A percentile compares a stretch with the other conserved stretches of the same genome.
phyloP scores from a whole-genome alignment of 2,329 filamentous ascomycete species.

The Aspergillus pseudonomiae region DNA sequence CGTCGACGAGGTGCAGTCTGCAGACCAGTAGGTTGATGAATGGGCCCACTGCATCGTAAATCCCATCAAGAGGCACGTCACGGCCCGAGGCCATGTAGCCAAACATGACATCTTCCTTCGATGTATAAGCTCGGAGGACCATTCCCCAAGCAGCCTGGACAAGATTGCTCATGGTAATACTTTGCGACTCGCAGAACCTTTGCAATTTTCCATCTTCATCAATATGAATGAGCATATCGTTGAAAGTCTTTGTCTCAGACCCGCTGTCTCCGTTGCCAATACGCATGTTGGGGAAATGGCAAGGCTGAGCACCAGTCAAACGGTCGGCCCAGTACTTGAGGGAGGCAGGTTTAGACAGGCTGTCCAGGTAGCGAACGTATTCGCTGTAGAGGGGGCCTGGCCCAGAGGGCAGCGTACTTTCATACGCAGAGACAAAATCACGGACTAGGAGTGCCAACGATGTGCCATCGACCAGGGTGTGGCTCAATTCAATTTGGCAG shows the following conservation, averaged over 20 bases:
- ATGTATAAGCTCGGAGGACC: slow-evolving; percentile 39
- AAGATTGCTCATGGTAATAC: slow-evolving; percentile 33
- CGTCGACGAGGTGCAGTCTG: slow-evolving; percentile 7
- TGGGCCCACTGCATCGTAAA: slow-evolving; percentile 44
- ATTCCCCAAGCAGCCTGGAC: slow-evolving; percentile 45
- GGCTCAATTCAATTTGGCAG: slow-evolving; percentile 19
- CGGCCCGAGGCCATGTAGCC: slow-evolving; percentile 46
- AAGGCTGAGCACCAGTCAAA: background rate
- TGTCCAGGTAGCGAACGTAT: slow-evolving; percentile 7
- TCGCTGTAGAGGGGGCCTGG: background rate
- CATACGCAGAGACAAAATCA: slow-evolving; percentile 16
- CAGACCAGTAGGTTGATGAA: slow-evolving; percentile 25
- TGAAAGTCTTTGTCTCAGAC: background rate
- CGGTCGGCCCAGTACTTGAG: background rate
- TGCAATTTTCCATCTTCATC: slow-evolving; percentile 3
- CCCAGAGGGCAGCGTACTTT: background rate
- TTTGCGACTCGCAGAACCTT: slow-evolving; percentile 12
- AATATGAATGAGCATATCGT: background rate
- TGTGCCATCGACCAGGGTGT: slow-evolving; percentile 21
- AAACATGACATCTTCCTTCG: slow-evolving; percentile 42
- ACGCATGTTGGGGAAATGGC: background rate
- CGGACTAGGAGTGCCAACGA: slow-evolving; percentile 12
- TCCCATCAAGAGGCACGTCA: slow-evolving; percentile 34
- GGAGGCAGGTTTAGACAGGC: background rate
- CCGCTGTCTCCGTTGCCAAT: background rate